Evolutionary conservation across 345 rosid genomes (phyloP).

Genomic region (Hibiscus syriacus): DNA sequence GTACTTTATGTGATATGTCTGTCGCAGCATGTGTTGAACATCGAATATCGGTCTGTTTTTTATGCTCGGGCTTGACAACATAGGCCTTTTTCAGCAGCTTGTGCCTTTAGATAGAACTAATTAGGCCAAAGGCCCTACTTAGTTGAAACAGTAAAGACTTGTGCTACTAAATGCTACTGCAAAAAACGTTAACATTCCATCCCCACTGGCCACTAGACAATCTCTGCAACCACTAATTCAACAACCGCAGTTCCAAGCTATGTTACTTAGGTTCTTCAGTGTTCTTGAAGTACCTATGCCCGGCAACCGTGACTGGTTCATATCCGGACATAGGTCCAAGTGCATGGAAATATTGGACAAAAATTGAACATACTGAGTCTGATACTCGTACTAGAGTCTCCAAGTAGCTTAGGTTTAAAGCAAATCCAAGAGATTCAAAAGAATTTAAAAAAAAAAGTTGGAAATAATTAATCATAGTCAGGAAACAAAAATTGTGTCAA

Average conservation of each 20-base stretch:
- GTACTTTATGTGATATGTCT: neutral
- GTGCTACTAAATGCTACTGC: neutral
- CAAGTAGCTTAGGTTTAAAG: neutral
- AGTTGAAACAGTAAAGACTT: neutral
- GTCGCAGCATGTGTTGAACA: neutral
- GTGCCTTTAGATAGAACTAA: neutral
- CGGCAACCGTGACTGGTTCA: neutral
- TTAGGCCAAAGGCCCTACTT: neutral
- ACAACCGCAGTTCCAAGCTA: neutral
- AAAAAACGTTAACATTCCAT: neutral
- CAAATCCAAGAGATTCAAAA: neutral
- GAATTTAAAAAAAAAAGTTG: neutral
- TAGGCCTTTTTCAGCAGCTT: neutral
- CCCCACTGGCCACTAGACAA: neutral
- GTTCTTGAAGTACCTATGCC: neutral
- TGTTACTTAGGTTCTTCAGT: neutral
- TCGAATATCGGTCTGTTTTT: neutral
- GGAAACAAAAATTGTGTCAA: neutral
- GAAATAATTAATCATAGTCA: neutral
- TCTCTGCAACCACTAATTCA: neutral
- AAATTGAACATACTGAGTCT: neutral
- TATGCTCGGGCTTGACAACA: neutral
- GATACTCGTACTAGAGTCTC: neutral
- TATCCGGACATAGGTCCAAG: neutral
- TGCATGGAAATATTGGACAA: neutral